Evolutionary conservation across 371 early-diverging fungal species (phyloP), one percentile per base, ranked within the genome.

Genomic region (Mucor ambiguus): DNA sequence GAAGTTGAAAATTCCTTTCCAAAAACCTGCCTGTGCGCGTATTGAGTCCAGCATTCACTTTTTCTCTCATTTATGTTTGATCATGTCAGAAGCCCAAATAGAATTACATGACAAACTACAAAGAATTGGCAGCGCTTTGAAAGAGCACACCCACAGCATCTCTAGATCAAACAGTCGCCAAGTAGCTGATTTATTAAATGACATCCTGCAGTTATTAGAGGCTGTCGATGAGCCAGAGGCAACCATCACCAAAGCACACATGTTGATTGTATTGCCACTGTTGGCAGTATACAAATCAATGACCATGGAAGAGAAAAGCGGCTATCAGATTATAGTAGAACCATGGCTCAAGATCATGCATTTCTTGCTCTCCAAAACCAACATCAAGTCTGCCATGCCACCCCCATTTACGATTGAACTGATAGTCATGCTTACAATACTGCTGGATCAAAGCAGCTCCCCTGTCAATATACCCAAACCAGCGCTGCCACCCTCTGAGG

Each of bases 401-500:
- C 64, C 64, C 14, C 4, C 26, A 35, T 60, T 67, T 37, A 63
- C 57, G 12, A 48, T 18, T 2, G 44, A 73, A 22, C 52, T 69
- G 3, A 18, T 73, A 0, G 26, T 48, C 10, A 48, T 73, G 16
- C 64, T 69, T 24, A 29, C 61, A 2, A 44, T 52, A 20, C 14
- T 58, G 22, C 30, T 64, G 20, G 20, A 61, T 28, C 67, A 43
- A 3, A 26, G 29, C 16, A 26, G 29, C 8, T 58, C 22, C 20
- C 33, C 46, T 61, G 26, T 3, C 28, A 29, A 20, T n/a, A 46
- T 33, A 33, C 26, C 32, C 29, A 32, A 30, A 5, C 14, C 37
- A 9, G 4, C 11, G 3, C 20, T 35, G 2, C 12, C 55, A n/a
- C 9, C 32, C 24, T 28, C 55, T 9, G 85, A 85, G 61, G 83